Evolutionary conservation across 2,329 filamentous ascomycete genomes (phyloP), one percentile per base, ranked within the genome.

Genomic region (Colletotrichum nymphaeae): DNA sequence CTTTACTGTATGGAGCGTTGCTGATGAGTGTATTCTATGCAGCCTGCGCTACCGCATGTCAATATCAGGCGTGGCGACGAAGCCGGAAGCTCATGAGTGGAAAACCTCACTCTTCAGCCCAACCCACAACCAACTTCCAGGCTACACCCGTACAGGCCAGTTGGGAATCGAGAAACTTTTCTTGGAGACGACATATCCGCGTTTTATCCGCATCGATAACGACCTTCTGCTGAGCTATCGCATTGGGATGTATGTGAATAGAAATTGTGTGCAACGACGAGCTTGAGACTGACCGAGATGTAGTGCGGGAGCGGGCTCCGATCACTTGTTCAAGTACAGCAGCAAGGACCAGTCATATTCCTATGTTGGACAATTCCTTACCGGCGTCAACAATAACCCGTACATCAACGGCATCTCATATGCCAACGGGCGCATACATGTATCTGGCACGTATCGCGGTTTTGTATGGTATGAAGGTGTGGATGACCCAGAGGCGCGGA

Each of bases 341-440:
- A 66, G 60, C 55, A 57, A 37, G 8, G 24, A 14, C 19, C 60
- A 30, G 5, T 62, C 62, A 2, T 73, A 73, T n/a, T 52, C 71
- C 2, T 73, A 71, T 22, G n/a, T 73, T n/a, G 71, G 71, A 22
- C 71, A 73, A 14, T 73, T 73, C 28, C 71, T 73, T 19, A 71
- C 71, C 5, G 71, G 71, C 14, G 67, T 73, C 67, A 24, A 66
- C 0, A 73, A 73, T 30, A 73, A 71, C 24, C 71, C 71, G 0
- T 73, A 73, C 62, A 71, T 73, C 56, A 73, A 73, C 62, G 71
- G 71, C 67, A 73, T 73, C 14, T 73, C 71, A 26, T 73, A 73
- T 11, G 55, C 62, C 28, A 52, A 42, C 67, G 71, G 71, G 26
- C 60, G 62, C 7, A 62, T 73, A 19, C 71, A 73, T 28, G 71